Evolutionary conservation across 2,329 filamentous ascomycete genomes (phyloP), one percentile per base, ranked within the genome.

Genomic region (Ambrosiella cleistominuta): DNA sequence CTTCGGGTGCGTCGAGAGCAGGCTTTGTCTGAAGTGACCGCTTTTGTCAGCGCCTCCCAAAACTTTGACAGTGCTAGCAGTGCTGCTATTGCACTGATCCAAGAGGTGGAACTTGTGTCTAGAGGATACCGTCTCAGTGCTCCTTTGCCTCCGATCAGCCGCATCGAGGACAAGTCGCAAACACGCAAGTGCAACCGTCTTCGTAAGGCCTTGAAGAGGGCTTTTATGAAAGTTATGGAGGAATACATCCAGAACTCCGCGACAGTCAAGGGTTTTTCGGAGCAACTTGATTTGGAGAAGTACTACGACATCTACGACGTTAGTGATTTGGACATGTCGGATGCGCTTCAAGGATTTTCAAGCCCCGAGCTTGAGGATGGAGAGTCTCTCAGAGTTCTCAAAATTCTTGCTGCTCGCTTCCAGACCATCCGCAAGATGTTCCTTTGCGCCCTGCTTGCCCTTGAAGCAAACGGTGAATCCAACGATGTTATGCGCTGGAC

Each of bases 51-150:
- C 52, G 83, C 81, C 65, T 82, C 88, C 44, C 88, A 94, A 66
- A 81, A 83, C 54, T 88, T 94, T 64, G 89, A 96, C 69, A 80
- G 83, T 45, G 83, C 84, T 19, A 82, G 80, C 45, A 82, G 83
- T 44, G 85, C 87, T 38, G 85, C 87, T 1, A 74, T 95, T 58
- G 82, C 85, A 42, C 78, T 95, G 61, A 84, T 96, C 62, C 90
- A 95, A 68, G 90, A 96, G 70, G 89, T 96, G n/a, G 90, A 96
- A 71, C 76, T 96, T 38, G 89, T 96, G 35, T 94, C 90, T 37
- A 81, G 90, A 64, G 90, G 90, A 19, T 96, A 95, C 69, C 79
- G 87, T 70, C 76, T 95, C 82, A 95, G 88, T 74, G 85, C 82
- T 13, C 91, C 90, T 27, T 72, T 97, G 40, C 91, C 93, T 6